Percentiles rank a stretch among this genome's conserved stretches.
phyloP scores from a whole-genome alignment of 129 eudicot genomes.

The Chrysanthemum lavandulifolium region DNA sequence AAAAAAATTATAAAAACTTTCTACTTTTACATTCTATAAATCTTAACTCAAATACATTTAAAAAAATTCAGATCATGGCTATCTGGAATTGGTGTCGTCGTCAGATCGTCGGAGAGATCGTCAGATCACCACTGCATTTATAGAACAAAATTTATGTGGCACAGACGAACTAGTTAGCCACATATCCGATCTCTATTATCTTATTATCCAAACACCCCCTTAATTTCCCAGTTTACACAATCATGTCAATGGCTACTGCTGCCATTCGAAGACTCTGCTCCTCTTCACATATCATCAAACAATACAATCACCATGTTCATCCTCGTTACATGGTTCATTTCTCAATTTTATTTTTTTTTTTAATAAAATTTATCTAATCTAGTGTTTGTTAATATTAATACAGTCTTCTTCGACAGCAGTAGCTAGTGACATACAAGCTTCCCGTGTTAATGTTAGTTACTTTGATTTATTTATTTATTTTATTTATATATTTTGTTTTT shows the following conservation, averaged over 20 bases:
- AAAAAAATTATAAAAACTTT: no score
- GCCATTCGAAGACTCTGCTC: slow-evolving; percentile 60
- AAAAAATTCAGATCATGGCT: no score
- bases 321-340: slow-evolving; percentile 43
- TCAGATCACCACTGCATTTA: no score
- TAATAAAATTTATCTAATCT: not conserved
- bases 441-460: slow-evolving; percentile 53
- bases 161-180: no score
- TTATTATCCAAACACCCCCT: slow-evolving; percentile 7
- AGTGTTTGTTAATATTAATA: not conserved
- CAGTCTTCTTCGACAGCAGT: slow-evolving; percentile 72
- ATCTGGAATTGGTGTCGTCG: no score
- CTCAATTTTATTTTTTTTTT: not conserved
- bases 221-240: not conserved
- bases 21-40: no score
- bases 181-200: not conserved
- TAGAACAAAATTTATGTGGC: no score
- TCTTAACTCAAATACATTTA: no score
- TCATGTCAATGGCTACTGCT: slow-evolving; percentile 62
- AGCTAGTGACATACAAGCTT: slow-evolving; percentile 37
- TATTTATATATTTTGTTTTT: not conserved
- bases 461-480: not conserved
- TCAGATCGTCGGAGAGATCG: no score
- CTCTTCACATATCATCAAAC: slow-evolving; percentile 36
- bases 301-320: slow-evolving; percentile 31